A percentile compares a stretch with the other conserved stretches of the same genome.
These are phyloP conservation scores for Aurinia saxatilis DNA, from an alignment of 345 rosid species.

Conservation along the genomic window DNA sequence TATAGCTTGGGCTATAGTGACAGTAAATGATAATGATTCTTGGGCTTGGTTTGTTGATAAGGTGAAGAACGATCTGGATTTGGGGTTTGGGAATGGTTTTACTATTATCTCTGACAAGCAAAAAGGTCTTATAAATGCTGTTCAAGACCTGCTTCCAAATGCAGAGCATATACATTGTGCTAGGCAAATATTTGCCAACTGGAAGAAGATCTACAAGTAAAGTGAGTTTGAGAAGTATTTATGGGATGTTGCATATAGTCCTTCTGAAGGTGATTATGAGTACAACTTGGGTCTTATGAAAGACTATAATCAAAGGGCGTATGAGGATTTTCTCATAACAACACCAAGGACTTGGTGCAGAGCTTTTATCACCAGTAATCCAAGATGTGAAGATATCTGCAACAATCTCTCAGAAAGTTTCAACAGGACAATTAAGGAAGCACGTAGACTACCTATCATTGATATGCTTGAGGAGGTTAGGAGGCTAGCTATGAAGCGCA, in stretches of 20 bases:
- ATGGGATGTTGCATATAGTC: neutral
- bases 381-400: too few species aligned
- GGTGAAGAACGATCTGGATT: neutral
- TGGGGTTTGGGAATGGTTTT: neutral
- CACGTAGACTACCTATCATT: neutral
- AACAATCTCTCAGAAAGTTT: too few species aligned
- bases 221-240: neutral
- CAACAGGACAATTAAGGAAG: neutral
- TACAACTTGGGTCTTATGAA: neutral
- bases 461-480: neutral
- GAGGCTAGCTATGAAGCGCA: neutral
- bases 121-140: neutral
- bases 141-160: neutral
- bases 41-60: neutral
- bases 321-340: neutral
- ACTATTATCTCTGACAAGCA: too few species aligned
- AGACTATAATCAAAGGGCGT: neutral
- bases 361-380: too few species aligned
- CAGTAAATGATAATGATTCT: too few species aligned
- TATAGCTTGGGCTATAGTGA: too few species aligned
- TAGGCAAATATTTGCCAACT: too few species aligned
- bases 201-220: too few species aligned
- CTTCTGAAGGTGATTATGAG: neutral
- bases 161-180: neutral
- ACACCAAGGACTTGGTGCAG: neutral